A percentile compares a stretch with the other conserved stretches of the same genome.
Evolutionary conservation across 164 flowering plant species (phyloP).

Genomic region (Akebia trifoliata): DNA sequence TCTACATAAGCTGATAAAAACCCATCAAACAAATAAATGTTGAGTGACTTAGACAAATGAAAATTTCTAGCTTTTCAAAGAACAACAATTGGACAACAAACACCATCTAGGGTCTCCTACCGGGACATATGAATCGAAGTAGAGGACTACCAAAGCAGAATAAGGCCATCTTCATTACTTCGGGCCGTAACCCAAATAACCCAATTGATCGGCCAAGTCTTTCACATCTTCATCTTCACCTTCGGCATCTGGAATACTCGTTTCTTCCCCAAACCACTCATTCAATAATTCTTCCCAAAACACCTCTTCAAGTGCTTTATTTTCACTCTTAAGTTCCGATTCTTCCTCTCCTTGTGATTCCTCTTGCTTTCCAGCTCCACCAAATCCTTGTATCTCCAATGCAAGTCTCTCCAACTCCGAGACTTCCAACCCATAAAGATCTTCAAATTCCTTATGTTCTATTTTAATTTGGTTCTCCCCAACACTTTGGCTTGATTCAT

Average conservation of each 20-base stretch:
- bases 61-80: too few species aligned
- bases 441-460: constrained; percentile 23
- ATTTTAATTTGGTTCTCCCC: constrained; percentile 10
- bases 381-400: too few species aligned
- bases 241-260: constrained; percentile 15
- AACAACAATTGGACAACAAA: neutral
- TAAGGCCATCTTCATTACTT: constrained; percentile 13
- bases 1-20: too few species aligned
- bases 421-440: constrained; percentile 21
- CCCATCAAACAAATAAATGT: too few species aligned
- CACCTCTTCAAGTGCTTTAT: too few species aligned
- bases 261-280: constrained; percentile 24
- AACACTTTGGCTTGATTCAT: too few species aligned
- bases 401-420: too few species aligned
- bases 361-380: too few species aligned
- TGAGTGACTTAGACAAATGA: too few species aligned
- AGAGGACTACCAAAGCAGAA: neutral
- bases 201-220: constrained; percentile 38
- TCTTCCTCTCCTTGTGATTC: too few species aligned
- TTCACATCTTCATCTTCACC: constrained; percentile 45
- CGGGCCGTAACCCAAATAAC: constrained; percentile 48
- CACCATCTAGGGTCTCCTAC: neutral
- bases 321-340: too few species aligned
- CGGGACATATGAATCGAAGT: neutral
- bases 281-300: too few species aligned